A percentile compares a stretch with the other conserved stretches of the same genome.
phyloP scores from a whole-genome alignment of 2,329 filamentous ascomycete species.

The Gremmenia infestans region DNA sequence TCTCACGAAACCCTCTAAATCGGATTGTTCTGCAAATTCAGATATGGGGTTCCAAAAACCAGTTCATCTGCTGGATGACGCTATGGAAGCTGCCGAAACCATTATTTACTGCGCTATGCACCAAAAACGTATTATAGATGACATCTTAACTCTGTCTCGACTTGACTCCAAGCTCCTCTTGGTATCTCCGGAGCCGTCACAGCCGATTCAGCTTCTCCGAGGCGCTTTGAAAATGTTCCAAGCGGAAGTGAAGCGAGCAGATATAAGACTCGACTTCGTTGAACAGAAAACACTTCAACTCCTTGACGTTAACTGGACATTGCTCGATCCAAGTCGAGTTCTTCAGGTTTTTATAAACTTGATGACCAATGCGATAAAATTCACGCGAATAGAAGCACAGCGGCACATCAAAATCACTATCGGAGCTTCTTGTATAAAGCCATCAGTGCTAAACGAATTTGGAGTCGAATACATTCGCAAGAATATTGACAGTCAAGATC shows the following conservation, averaged over 20 bases:
- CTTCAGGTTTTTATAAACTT: conserved; percentile 77
- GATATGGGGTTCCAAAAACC: conserved; percentile 14
- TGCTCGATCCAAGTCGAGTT: conserved; percentile 66
- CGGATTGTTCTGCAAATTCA: background rate
- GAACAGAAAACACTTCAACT: conserved; percentile 56
- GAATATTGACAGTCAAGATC: conserved; percentile 4
- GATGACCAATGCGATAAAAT: conserved; percentile 76
- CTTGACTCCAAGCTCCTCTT: conserved; percentile 68
- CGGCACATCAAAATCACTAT: conserved; percentile 46
- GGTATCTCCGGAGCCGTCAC: conserved; percentile 37
- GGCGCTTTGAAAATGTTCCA: conserved; percentile 73
- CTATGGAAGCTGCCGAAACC: conserved; percentile 71
- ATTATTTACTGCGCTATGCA: conserved; percentile 74
- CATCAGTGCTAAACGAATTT: background rate
- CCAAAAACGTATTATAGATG: conserved; percentile 71
- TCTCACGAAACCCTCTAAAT: background rate
- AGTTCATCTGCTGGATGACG: conserved; percentile 47
- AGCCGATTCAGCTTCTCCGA: conserved; percentile 61
- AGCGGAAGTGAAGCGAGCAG: conserved; percentile 63
- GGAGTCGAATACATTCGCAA: conserved; percentile 13
- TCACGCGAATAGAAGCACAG: conserved; percentile 61
- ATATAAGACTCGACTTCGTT: conserved; percentile 60
- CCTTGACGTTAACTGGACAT: conserved; percentile 57
- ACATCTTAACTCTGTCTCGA: conserved; percentile 67
- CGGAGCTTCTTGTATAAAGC: conserved; percentile 30